A percentile compares a stretch with the other conserved stretches of the same genome.
Conservation (phyloP, 1,284 basidiomycete genomes). For the Cutaneotrichosporon sp. region DNA sequence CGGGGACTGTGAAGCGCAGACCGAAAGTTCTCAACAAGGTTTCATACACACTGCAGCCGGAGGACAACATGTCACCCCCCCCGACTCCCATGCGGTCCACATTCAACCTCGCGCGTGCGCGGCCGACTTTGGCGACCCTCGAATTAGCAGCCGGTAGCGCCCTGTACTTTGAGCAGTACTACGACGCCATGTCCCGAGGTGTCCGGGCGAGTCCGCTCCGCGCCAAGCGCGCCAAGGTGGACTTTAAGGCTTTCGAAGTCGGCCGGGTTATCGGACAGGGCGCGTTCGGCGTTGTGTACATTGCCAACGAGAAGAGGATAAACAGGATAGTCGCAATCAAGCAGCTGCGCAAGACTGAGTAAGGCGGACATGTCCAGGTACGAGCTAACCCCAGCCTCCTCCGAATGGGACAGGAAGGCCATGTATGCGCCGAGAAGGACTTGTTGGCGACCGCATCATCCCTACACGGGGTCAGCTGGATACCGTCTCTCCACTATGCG, state of each 20-base stretch:
- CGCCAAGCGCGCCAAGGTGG: conserved; percentile 58
- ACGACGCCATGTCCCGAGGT: conserved; percentile 68
- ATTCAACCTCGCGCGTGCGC: conserved; percentile 23
- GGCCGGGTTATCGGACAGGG: conserved; percentile 95
- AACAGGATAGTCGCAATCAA: conserved; percentile 93
- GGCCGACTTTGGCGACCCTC: conserved; percentile 79
- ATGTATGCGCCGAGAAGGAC: conserved; percentile 48
- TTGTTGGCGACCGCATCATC: conserved; percentile 41
- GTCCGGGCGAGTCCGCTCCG: conserved; percentile 6
- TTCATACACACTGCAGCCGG: conserved; percentile 4
- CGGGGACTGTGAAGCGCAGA: conserved; percentile 6
- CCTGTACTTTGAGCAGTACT: conserved; percentile 95
- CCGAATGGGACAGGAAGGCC: conserved; percentile 92
- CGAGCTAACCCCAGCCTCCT: conserved; percentile 60
- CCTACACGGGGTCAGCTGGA: conserved; percentile 62
- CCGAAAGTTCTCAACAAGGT: conserved; percentile 15
- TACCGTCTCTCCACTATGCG: conserved; percentile 83
- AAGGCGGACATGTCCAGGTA: conserved; percentile 5
- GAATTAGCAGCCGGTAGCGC: conserved; percentile 88
- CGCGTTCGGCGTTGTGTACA: conserved; percentile 91
- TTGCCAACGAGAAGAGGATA: conserved; percentile 74
- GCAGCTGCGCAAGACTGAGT: conserved; percentile 88
- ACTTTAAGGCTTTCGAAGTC: conserved; percentile 77
- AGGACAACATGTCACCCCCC: neutral
- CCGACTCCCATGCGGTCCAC: neutral